phyloP scores from a whole-genome alignment of 1,139 yeast species.

The Yamadazyma conglobata region DNA sequence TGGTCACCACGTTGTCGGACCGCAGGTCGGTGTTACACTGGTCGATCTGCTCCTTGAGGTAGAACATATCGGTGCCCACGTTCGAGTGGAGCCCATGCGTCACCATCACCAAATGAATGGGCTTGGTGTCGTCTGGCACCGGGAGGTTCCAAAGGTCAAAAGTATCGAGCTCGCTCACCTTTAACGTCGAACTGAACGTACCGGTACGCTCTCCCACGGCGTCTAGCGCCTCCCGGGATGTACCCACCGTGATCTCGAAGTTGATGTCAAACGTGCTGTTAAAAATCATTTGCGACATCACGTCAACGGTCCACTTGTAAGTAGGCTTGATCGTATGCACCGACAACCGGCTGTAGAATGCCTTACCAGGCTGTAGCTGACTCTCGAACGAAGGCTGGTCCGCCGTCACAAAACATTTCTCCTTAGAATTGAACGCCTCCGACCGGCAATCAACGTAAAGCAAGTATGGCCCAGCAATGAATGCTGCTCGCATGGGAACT shows the following conservation, averaged over 20 bases:
- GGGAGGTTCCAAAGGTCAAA: slow-evolving; percentile 70
- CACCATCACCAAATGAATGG: slow-evolving; percentile 70
- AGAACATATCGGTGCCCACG: slow-evolving; percentile 83
- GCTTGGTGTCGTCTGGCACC: slow-evolving; percentile 41
- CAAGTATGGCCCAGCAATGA: slow-evolving; percentile 86
- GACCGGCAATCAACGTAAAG: slow-evolving; percentile 79
- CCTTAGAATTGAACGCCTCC: slow-evolving; percentile 56
- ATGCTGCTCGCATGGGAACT: slow-evolving; percentile 79
- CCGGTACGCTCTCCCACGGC: slow-evolving; percentile 29
- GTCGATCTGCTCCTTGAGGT: slow-evolving; percentile 79
- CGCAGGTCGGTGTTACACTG: slow-evolving; percentile 22
- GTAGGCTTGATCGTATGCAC: slow-evolving; percentile 33
- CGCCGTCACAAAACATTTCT: slow-evolving; percentile 55
- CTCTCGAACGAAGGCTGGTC: slow-evolving; percentile 71
- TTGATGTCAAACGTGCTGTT: slow-evolving; percentile 64
- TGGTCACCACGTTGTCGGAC: slow-evolving; percentile 62
- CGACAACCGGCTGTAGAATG: slow-evolving; percentile 46
- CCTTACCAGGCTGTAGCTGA: slow-evolving; percentile 60
- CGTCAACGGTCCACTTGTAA: slow-evolving; percentile 79
- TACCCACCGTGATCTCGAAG: slow-evolving; percentile 65
- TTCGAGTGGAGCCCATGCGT: slow-evolving; percentile 95
- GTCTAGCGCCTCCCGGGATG: slow-evolving; percentile 40
- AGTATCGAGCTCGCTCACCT: slow-evolving; percentile 57
- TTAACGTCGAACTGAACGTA: slow-evolving; percentile 18
- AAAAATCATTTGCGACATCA: slow-evolving; percentile 81